These are phyloP conservation scores for Penicillium argentinense DNA, from an alignment of 495 filamentous ascomycete species.

Conservation along the genomic window DNA sequence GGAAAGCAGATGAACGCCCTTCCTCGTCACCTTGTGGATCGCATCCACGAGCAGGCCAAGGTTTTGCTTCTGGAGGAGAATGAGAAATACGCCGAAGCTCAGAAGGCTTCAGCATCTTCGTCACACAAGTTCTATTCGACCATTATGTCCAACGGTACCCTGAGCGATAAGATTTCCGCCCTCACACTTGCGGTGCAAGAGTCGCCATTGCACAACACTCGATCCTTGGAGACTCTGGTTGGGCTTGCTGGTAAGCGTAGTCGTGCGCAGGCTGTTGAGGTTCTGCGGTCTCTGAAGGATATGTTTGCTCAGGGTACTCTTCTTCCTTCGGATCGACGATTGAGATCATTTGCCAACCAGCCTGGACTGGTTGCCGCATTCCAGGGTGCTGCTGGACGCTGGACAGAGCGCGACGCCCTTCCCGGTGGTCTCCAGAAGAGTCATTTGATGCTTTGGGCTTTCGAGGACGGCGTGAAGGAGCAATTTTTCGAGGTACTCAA, in stretches of 20 bases:
- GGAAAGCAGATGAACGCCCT: slow-evolving; percentile 48
- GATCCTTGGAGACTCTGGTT: slow-evolving; percentile 81
- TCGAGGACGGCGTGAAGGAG: slow-evolving; percentile 90
- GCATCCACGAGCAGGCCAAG: slow-evolving; percentile 72
- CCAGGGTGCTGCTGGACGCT: slow-evolving; percentile 53
- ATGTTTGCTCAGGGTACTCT: slow-evolving; percentile 84
- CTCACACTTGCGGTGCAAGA: slow-evolving; percentile 92
- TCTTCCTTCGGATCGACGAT: slow-evolving; percentile 76
- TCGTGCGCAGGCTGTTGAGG: slow-evolving; percentile 89
- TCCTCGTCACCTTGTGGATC: slow-evolving; percentile 61
- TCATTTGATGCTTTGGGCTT: slow-evolving; percentile 87
- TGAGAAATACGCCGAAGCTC: slow-evolving; percentile 55
- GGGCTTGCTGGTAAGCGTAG: slow-evolving; percentile 82
- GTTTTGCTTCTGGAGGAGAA: slow-evolving; percentile 73
- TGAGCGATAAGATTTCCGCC: slow-evolving; percentile 95
- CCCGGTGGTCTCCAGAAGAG: slow-evolving; percentile 67
- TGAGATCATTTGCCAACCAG: slow-evolving; percentile 77
- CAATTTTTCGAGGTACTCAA: slow-evolving; percentile 89
- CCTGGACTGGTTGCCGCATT: slow-evolving; percentile 70
- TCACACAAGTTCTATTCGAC: slow-evolving; percentile 92
- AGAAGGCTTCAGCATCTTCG: slow-evolving; percentile 62
- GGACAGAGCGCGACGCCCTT: slow-evolving; percentile 65
- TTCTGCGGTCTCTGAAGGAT: slow-evolving; percentile 89
- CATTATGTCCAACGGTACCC: slow-evolving; percentile 93
- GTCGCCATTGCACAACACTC: slow-evolving; percentile 88